A percentile compares a stretch with the other conserved stretches of the same genome.
These are phyloP conservation scores for Oxytropis ochrocephala DNA, from an alignment of 306 rosid species.

Conservation along the genomic window DNA sequence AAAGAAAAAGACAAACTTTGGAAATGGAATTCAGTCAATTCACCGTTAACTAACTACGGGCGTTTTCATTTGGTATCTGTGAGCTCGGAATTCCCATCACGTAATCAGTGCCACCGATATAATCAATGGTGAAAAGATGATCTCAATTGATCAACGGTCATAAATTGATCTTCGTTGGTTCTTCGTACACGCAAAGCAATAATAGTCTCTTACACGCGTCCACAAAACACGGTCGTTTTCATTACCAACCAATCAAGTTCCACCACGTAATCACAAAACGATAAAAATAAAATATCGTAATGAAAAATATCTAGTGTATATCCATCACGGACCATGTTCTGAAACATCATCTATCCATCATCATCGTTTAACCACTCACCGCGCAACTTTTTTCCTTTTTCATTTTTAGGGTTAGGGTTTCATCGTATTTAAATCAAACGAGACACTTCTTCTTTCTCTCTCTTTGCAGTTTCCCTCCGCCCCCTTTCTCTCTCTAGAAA, in stretches of 20 bases:
- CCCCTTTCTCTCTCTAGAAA: constrained; percentile 6
- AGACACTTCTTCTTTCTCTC: neutral
- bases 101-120: neutral
- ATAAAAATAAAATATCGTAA: neutral
- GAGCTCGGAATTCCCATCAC: neutral
- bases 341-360: neutral
- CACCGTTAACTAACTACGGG: neutral
- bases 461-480: neutral
- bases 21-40: neutral
- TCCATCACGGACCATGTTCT: neutral
- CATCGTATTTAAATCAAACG: neutral
- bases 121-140: neutral
- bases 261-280: neutral
- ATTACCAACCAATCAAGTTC: neutral
- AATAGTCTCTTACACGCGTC: neutral
- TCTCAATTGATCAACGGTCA: neutral
- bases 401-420: constrained; percentile 61
- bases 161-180: neutral
- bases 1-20: no score
- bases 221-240: neutral
- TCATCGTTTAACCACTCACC: neutral
- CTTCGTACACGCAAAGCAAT: neutral
- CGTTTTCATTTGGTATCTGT: neutral
- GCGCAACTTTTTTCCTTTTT: neutral
- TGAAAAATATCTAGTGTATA: neutral